Percentiles rank a stretch among this genome's conserved stretches.
phyloP scores from a whole-genome alignment of 345 rosid species.

The Physaria fendleri region DNA sequence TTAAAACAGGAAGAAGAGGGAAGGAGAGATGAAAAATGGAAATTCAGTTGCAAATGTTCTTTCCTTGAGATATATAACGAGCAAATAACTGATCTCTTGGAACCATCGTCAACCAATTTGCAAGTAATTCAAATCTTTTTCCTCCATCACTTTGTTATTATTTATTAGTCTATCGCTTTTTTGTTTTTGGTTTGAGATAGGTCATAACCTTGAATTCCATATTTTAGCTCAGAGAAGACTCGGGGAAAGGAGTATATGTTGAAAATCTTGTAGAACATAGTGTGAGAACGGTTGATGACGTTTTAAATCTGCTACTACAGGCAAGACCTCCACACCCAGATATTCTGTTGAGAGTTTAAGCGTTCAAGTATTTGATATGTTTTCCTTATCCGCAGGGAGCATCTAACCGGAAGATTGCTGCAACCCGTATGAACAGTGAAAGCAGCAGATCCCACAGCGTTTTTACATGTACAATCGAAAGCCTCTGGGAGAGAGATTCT shows the following conservation, averaged over 20 bases:
- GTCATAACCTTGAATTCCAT: slow-evolving; percentile 29
- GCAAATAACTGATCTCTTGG: slow-evolving; percentile 87
- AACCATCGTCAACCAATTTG: slow-evolving; percentile 78
- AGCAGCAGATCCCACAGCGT: slow-evolving; percentile 98
- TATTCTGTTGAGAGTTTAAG: slow-evolving; percentile 16
- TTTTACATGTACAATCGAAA: slow-evolving; percentile 88
- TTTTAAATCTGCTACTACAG: slow-evolving; percentile 67
- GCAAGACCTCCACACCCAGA: slow-evolving; percentile 31
- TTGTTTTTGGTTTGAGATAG: slow-evolving; percentile 1
- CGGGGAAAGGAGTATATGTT: slow-evolving; percentile 76
- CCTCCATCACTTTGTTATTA: slow-evolving; percentile 7
- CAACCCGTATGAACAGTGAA: slow-evolving; percentile 90
- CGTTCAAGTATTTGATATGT: slow-evolving; percentile 4
- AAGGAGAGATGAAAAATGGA: slow-evolving; percentile 66
- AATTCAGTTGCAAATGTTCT: slow-evolving; percentile 83
- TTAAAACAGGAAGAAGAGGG: slow-evolving; percentile 67
- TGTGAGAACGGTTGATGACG: slow-evolving; percentile 65
- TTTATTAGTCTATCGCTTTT: background rate
- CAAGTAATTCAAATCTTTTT: slow-evolving; percentile 46
- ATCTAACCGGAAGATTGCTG: slow-evolving; percentile 78
- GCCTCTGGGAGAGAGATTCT: slow-evolving; percentile 85
- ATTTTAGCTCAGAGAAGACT: slow-evolving; percentile 90
- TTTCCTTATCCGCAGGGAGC: slow-evolving; percentile 52
- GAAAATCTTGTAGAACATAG: slow-evolving; percentile 74
- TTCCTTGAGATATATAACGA: slow-evolving; percentile 93